A percentile compares a stretch with the other conserved stretches of the same genome.
Conservation (phyloP, 176 grass and related monocot genomes). For the Typha latifolia region DNA sequence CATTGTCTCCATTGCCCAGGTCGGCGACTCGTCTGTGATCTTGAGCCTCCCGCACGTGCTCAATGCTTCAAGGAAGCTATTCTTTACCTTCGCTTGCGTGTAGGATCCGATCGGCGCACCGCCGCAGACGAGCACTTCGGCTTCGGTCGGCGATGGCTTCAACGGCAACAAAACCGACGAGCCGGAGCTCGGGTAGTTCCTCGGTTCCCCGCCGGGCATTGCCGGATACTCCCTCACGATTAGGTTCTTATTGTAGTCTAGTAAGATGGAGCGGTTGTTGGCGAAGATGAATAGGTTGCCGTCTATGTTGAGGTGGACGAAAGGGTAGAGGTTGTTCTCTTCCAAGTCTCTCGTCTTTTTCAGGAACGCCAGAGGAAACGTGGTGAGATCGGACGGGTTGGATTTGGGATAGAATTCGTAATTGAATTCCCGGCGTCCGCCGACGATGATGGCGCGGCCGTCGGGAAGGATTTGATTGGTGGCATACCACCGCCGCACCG, state of each 20-base stretch:
- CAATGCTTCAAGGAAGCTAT: constrained; percentile 25
- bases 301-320: constrained; percentile 70
- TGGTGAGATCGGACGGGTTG: constrained; percentile 9
- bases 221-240: constrained; percentile 44
- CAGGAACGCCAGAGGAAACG: constrained; percentile 34
- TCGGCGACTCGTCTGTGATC: constrained; percentile 51
- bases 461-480: constrained; percentile 86
- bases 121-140: constrained; percentile 75
- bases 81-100: constrained; percentile 16
- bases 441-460: constrained; percentile 53
- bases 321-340: constrained; percentile 84
- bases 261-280: constrained; percentile 60
- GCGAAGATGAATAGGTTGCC: constrained; percentile 84
- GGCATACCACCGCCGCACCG: constrained; percentile 55
- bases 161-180: constrained; percentile 65
- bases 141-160: constrained; percentile 42
- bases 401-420: constrained; percentile 76
- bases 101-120: constrained; percentile 56
- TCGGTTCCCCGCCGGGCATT: constrained; percentile 45
- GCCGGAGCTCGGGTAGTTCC: constrained; percentile 78
- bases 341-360: constrained; percentile 36
- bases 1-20: constrained; percentile 70
- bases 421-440: constrained; percentile 55
- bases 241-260: constrained; percentile 53
- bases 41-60: constrained; percentile 66